Evolutionary conservation across 345 rosid species (phyloP), one percentile per base, ranked within the genome.

Genomic region (Gossypium stocksii): DNA sequence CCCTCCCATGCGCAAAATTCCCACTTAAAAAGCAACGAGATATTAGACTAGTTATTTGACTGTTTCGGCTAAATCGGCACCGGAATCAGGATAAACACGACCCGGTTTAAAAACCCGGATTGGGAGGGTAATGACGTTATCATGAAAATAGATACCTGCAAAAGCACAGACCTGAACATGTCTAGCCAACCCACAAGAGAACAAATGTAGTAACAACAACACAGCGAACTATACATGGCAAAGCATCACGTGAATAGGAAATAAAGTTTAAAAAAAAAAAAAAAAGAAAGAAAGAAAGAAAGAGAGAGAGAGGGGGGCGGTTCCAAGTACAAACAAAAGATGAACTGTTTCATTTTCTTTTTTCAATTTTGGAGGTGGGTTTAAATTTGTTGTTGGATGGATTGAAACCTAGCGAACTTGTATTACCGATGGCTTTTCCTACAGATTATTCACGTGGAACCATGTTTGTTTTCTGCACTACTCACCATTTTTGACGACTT

Each of bases 181-280:
- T 66, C 74, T 74, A 80, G 82, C 84, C 85, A 82, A 78, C 74
- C 69, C 79, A 84, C 71, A 83, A 85, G 85, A 86, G 87, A 85
- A 86, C 91, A 90, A 86, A 87, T 76, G 75, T 76, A 80, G 87
- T 73, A 88, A 88, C 76, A 79, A 85, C 70, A 54, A 82, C 45
- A 64, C 81, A 56, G 51, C 51, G 38, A 60, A 65, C 77, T 74
- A 78, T 78, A 75, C 80, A 78, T 84, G 79, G 77, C 83, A 75
- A 75, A 82, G 81, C 84, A 85, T 83, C 92, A 90, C 90, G 94
- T 90, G 92, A 90, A 87, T 80, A 71, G 74, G 74, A n/a, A 8
- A 41, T 64, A 60, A 60, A 57, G 15, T 13, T 15, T 23, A 59
- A 59, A 75, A 76, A 74, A 72, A 27, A 70, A 80, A 77, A 83